Percentiles rank a stretch among this genome's conserved stretches.
phyloP scores from a whole-genome alignment of 1,139 yeast species.

The Nematodospora anomalae region DNA sequence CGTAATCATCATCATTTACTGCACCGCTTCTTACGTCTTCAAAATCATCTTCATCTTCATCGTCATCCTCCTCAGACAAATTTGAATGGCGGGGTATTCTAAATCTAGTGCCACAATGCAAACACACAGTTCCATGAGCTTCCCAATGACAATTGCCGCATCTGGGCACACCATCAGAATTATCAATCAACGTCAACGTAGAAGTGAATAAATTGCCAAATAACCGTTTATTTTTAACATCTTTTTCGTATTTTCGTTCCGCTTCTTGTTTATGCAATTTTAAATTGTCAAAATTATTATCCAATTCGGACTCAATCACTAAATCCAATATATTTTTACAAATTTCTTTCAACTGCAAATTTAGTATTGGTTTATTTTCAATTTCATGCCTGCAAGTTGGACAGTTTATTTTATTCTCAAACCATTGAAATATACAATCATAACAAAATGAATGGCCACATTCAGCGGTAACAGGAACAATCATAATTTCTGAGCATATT shows the following conservation, averaged over 20 bases:
- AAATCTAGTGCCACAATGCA: conserved; percentile 52
- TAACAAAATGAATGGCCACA: conserved; percentile 51
- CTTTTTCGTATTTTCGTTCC: conserved; percentile 37
- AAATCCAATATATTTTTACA: conserved; percentile 31
- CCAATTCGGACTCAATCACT: conserved; percentile 25
- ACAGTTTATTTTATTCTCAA: conserved; percentile 48
- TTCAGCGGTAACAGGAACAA: conserved; percentile 39
- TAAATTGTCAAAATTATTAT: conserved; percentile 21
- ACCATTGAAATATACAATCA: conserved; percentile 53
- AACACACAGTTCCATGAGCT: conserved; percentile 55
- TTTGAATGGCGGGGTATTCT: conserved; percentile 19
- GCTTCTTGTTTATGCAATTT: conserved; percentile 25
- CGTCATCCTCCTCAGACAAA: conserved; percentile 21
- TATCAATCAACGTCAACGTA: conserved; percentile 54
- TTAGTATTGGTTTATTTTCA: conserved; percentile 43
- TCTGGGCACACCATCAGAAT: conserved; percentile 75
- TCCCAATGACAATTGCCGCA: conserved; percentile 88
- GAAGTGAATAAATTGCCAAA: conserved; percentile 53
- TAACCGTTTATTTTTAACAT: conserved; percentile 32
- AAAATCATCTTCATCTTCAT: conserved; percentile 21
- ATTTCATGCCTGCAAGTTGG: conserved; percentile 55
- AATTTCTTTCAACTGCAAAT: conserved; percentile 43
- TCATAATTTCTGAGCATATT: conserved; percentile 47
- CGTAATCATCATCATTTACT: conserved; percentile 25
- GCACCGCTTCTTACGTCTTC: conserved; percentile 14